Base-by-base conservation (phyloP, 306 rosid species). In the Inga oerstediana region DNA sequence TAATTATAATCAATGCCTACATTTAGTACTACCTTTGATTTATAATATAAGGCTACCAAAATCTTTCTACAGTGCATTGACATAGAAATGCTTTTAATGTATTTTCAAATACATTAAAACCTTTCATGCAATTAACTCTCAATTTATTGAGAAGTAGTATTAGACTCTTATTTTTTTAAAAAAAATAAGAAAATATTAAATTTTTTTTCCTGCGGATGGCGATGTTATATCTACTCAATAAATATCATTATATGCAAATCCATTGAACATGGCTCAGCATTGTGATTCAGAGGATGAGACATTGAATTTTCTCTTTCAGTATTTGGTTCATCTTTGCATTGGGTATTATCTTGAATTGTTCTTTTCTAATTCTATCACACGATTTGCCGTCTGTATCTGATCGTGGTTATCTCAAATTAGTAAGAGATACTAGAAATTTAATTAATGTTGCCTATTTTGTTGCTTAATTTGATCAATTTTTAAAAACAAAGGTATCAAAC, bases 181-280 rank as follows among this genome's bases (percentile, higher is more conserved):
- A 49, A 49, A 13, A 3, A 51, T 22, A 16, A 14, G 10, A 4
- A 17, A 43, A 44, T 7, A 20, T 45, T 46, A 22, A n/a, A 43
- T 0, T 24, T 5, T 72, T 72, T 43, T 0, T 2, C 30, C 20
- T 3, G 12, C 20, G 15, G 68, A 11, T 9, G 66, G 49, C 20
- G 85, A 80, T 77, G 88, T 74, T 44, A 73, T 74, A 48, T 73
- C 62, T 48, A 15, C 7, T 8, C 9, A 43, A 27, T 48, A 48
- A 45, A 13, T 39, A 24, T 24, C 59, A 13, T 39, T 39, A 39
- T 39, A 39, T 30, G 17, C 51, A 59, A 73, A 81, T 87, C 51
- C 87, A 87, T 87, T 73, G 87, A 39, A 84, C 76, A 59, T 69
- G 4, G 76, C 22, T 76, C 44, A 61, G 62, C 65, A 39, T 74